These are phyloP conservation scores for Salvia hispanica DNA, from an alignment of 257 asterid species.

Conservation along the genomic window DNA sequence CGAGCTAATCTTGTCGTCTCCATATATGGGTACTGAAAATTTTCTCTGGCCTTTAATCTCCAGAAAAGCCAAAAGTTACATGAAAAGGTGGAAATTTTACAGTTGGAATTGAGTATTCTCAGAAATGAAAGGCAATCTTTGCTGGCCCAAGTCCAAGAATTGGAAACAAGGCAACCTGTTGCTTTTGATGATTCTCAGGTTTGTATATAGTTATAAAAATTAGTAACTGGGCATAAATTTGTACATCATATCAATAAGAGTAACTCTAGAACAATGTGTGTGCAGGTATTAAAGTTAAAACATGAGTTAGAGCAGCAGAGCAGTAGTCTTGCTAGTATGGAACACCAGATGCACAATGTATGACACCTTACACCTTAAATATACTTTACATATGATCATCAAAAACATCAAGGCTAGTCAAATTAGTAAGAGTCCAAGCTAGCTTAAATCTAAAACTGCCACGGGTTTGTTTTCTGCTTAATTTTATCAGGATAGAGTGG, in stretches of 20 bases:
- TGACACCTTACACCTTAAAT: constrained; percentile 23
- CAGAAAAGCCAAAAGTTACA: constrained; percentile 36
- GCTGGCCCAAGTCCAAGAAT: constrained; percentile 41
- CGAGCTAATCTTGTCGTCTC: neutral
- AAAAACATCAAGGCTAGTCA: constrained; percentile 3
- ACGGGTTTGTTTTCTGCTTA: constrained; percentile 10
- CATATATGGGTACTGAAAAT: constrained; percentile 21
- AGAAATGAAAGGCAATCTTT: constrained; percentile 53
- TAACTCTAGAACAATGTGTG: neutral
- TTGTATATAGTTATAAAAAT: constrained; percentile 8
- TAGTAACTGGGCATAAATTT: neutral
- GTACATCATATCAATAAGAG: neutral
- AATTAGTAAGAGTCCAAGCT: neutral
- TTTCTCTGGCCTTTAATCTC: constrained; percentile 35
- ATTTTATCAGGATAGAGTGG: constrained; percentile 47
- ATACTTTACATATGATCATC: neutral
- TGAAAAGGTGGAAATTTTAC: constrained; percentile 49
- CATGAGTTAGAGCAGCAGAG: constrained; percentile 49
- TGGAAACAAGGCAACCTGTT: constrained; percentile 36
- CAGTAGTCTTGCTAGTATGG: constrained; percentile 42
- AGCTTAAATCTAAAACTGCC: neutral
- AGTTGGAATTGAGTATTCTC: constrained; percentile 50
- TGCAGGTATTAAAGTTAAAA: constrained; percentile 40
- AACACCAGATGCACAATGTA: constrained; percentile 49
- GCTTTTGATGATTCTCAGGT: constrained; percentile 49